A percentile compares a stretch with the other conserved stretches of the same genome.
phyloP scores from a whole-genome alignment of 257 asterid genomes.

The Cordia subcordata region DNA sequence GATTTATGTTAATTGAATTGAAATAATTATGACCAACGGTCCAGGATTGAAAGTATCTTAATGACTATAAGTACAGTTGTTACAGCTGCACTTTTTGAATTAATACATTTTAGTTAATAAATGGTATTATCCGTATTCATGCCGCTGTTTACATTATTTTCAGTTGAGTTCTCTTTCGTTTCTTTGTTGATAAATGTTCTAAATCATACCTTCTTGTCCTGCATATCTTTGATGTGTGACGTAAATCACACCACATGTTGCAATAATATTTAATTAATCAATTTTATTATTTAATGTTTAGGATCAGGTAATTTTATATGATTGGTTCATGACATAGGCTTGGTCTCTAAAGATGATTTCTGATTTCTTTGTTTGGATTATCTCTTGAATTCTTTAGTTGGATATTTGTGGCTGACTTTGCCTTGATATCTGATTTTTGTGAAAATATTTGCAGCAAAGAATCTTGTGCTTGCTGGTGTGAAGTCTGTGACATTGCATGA shows the following conservation, averaged over 20 bases:
- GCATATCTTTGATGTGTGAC: not conserved
- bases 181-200: not conserved
- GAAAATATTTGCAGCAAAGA: constrained; percentile 65
- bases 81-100: too few species aligned
- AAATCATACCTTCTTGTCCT: not conserved
- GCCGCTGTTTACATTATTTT: not conserved
- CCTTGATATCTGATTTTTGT: not conserved
- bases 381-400: constrained; percentile 3
- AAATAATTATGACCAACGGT: not conserved
- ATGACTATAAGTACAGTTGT: not conserved
- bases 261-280: too few species aligned
- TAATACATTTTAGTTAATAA: too few species aligned
- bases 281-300: too few species aligned
- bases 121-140: too few species aligned
- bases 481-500: constrained; percentile 92
- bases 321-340: not conserved
- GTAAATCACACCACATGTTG: not conserved
- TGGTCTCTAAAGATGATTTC: not conserved
- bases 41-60: not conserved
- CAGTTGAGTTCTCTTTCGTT: not conserved
- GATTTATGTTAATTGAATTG: too few species aligned
- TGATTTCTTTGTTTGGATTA: too few species aligned
- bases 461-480: constrained; percentile 90
- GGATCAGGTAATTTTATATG: too few species aligned
- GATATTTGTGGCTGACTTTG: not conserved